Evolutionary conservation across 192 early-diverging fungal genomes (phyloP).

Genomic region (Gonapodya sp.): DNA sequence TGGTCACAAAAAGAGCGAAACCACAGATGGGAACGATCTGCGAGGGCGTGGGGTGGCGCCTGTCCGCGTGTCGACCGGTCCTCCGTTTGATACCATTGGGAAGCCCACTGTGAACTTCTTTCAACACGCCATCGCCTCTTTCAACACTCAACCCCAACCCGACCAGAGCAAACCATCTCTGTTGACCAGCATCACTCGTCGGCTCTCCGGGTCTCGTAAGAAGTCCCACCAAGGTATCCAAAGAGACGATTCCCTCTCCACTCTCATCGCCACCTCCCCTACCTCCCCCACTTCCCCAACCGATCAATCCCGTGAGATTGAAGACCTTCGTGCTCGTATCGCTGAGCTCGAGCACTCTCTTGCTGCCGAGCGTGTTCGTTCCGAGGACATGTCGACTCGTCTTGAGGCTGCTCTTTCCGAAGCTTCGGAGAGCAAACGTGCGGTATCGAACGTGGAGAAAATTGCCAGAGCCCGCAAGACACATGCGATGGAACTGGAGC

Average conservation of each 20-base stretch:
- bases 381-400: neutral
- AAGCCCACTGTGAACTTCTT: neutral
- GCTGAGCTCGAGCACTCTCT: neutral
- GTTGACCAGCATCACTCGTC: neutral
- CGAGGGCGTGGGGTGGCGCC: neutral
- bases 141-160: neutral
- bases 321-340: neutral
- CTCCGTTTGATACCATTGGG: neutral
- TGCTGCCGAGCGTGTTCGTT: neutral
- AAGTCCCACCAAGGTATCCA: neutral
- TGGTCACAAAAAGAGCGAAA: neutral
- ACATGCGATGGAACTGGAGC: neutral
- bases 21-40: neutral
- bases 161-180: neutral
- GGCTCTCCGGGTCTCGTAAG: neutral
- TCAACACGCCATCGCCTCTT: neutral
- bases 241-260: neutral
- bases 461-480: neutral
- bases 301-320: neutral
- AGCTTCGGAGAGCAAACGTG: too few relatives aligned
- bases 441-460: neutral
- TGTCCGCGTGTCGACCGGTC: neutral
- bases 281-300: neutral
- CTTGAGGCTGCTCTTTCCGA: neutral
- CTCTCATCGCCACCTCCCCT: neutral